Evolutionary conservation across 2,329 filamentous ascomycete genomes (phyloP).

Genomic region (Neoascochyta sp.): DNA sequence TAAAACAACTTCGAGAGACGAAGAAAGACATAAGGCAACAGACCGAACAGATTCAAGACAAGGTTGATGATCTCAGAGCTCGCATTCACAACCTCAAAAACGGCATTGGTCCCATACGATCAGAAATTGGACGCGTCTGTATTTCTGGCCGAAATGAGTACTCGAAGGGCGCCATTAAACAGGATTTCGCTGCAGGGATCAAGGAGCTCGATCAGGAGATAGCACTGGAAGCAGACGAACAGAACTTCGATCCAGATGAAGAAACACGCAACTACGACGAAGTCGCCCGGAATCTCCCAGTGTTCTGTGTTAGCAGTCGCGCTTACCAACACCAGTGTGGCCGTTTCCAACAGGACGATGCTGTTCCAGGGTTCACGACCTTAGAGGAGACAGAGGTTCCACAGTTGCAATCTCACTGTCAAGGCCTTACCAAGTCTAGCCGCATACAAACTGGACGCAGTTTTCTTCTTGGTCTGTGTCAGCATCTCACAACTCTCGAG

Average conservation of each 20-base stretch:
- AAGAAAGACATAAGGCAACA: slow-evolving; percentile 44
- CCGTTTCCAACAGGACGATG: slow-evolving; percentile 51
- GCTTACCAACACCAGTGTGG: slow-evolving; percentile 62
- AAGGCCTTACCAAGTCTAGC: slow-evolving; percentile 53
- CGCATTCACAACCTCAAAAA: slow-evolving; percentile 27
- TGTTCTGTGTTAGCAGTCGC: slow-evolving; percentile 62
- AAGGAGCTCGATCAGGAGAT: slow-evolving; percentile 58
- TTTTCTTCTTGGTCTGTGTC: slow-evolving; percentile 52
- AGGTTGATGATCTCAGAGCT: slow-evolving; percentile 31
- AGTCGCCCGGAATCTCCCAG: slow-evolving; percentile 54
- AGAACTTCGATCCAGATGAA: slow-evolving; percentile 53
- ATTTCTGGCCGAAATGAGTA: slow-evolving; percentile 57
- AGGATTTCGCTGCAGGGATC: slow-evolving; percentile 59
- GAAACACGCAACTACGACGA: slow-evolving; percentile 57
- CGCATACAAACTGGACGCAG: slow-evolving; percentile 44
- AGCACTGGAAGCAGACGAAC: slow-evolving; percentile 52
- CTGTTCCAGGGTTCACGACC: slow-evolving; percentile 51
- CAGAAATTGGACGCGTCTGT: slow-evolving; percentile 42
- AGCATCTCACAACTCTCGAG: slow-evolving; percentile 52
- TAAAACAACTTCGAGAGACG: slow-evolving; percentile 42
- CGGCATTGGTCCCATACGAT: slow-evolving; percentile 31
- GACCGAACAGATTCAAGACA: slow-evolving; percentile 20
- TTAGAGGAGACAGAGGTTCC: slow-evolving; percentile 56
- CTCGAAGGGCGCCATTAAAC: slow-evolving; percentile 52
- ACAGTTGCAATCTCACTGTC: slow-evolving; percentile 56